Evolutionary conservation across 805 yeast genomes (phyloP).

Genomic region (Saturnispora quitensis): DNA sequence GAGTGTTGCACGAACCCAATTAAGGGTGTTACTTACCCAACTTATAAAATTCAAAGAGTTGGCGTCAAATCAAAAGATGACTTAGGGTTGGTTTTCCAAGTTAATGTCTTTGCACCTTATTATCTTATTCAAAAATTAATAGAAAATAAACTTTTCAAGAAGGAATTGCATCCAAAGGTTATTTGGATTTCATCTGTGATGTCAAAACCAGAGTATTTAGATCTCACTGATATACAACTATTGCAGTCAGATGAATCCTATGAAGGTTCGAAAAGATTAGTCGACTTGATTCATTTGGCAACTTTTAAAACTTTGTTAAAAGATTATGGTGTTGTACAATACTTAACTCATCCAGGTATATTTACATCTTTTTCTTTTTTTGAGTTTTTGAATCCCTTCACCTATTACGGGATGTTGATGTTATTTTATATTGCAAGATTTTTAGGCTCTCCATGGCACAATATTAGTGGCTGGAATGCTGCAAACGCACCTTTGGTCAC

Average conservation of each 20-base stretch:
- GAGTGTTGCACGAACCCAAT: conserved; percentile 62
- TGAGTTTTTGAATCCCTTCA: conserved; percentile 64
- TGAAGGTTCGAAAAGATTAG: conserved; percentile 84
- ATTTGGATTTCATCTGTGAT: conserved; percentile 84
- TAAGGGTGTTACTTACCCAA: conserved; percentile 80
- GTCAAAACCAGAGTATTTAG: conserved; percentile 66
- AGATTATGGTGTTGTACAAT: conserved; percentile 53
- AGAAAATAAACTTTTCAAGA: conserved; percentile 36
- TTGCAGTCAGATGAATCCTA: conserved; percentile 58
- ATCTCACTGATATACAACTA: conserved; percentile 68
- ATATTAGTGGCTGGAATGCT: conserved; percentile 79
- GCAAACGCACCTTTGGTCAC: conserved; percentile 80
- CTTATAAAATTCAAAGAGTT: conserved; percentile 70
- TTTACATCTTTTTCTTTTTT: conserved; percentile 77
- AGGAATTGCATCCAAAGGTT: conserved; percentile 43
- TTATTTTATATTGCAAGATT: conserved; percentile 77
- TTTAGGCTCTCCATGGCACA: conserved; percentile 83
- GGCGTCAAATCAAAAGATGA: conserved; percentile 75
- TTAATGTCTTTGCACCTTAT: conserved; percentile 95
- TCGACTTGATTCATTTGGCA: conserved; percentile 75
- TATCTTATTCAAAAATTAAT: conserved; percentile 63
- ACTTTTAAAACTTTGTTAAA: conserved; percentile 43
- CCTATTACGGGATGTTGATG: conserved; percentile 77
- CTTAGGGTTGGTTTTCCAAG: conserved; percentile 84
- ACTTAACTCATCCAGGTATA: conserved; percentile 89